phyloP scores from a whole-genome alignment of 805 yeast genomes.

The Yarrowia sp. region DNA sequence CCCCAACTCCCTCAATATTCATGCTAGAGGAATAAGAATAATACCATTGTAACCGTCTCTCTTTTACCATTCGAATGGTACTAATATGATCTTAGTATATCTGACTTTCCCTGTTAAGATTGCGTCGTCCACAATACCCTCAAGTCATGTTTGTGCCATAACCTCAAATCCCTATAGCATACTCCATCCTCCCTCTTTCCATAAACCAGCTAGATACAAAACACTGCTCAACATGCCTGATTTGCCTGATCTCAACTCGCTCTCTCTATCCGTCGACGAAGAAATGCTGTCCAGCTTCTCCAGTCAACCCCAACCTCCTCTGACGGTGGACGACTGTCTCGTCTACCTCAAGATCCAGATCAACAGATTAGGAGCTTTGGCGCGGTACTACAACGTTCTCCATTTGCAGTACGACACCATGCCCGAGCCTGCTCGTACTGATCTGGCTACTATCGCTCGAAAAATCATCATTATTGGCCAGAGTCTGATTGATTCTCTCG shows the following conservation, averaged over 20 bases:
- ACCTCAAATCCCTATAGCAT: too few species aligned
- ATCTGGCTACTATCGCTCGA: neutral
- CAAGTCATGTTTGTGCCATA: too few species aligned
- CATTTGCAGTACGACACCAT: constrained; percentile 10
- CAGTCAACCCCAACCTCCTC: neutral
- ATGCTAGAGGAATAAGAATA: too few species aligned
- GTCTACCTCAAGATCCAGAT: constrained; percentile 13
- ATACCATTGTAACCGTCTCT: too few species aligned
- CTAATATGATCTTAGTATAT: too few species aligned
- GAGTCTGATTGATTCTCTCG: neutral
- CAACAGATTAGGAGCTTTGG: constrained; percentile 7
- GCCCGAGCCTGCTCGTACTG: constrained; percentile 23
- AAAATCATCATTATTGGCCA: constrained; percentile 3
- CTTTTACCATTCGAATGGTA: too few species aligned
- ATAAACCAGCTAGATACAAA: neutral
- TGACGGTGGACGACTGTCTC: neutral
- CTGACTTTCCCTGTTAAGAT: too few species aligned
- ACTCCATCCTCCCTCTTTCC: neutral
- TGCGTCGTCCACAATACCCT: too few species aligned
- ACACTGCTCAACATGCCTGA: neutral
- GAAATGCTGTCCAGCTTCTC: neutral
- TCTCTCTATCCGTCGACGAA: neutral
- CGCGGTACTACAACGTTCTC: neutral
- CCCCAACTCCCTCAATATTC: too few species aligned
- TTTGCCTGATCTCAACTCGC: neutral